phyloP scores from a whole-genome alignment of 2,329 filamentous ascomycete species.

The Drechslerella dactyloides region DNA sequence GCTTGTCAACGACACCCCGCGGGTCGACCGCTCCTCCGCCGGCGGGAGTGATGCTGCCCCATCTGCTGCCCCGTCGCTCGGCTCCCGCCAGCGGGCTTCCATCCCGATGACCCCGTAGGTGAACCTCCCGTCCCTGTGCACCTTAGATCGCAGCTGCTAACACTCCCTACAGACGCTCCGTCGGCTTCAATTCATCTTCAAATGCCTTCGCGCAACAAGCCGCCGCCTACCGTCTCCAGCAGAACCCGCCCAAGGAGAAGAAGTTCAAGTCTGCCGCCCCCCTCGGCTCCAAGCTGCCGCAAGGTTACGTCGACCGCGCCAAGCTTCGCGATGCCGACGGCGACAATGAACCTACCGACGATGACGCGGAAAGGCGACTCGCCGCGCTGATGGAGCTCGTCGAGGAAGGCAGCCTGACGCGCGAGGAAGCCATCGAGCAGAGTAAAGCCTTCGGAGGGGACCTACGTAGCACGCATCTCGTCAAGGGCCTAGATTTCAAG shows the following conservation, averaged over 20 bases:
- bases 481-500: conserved; percentile 90
- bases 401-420: conserved; percentile 83
- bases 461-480: conserved; percentile 78
- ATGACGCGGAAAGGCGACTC: conserved; percentile 70
- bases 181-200: conserved; percentile 68
- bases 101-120: conserved; percentile 94
- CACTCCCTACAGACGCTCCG: conserved; percentile 66
- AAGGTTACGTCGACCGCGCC: conserved; percentile 84
- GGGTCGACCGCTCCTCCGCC: conserved; percentile 57
- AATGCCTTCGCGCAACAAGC: conserved; percentile 76
- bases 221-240: conserved; percentile 68
- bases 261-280: conserved; percentile 78
- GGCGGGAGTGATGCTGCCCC: conserved; percentile 56
- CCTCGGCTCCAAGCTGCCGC: conserved; percentile 78
- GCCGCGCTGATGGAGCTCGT: conserved; percentile 80
- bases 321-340: conserved; percentile 66
- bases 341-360: conserved; percentile 63
- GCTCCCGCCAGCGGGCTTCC: conserved; percentile 77
- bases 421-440: conserved; percentile 59
- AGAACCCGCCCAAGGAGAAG: conserved; percentile 65
- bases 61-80: conserved; percentile 67
- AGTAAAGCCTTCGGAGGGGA: conserved; percentile 78
- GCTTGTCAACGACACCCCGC: conserved; percentile 68
- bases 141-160: conserved; percentile 48
- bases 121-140: conserved; percentile 2